phyloP scores from a whole-genome alignment of 192 early-diverging fungal species.

The Coemansia sp. region DNA sequence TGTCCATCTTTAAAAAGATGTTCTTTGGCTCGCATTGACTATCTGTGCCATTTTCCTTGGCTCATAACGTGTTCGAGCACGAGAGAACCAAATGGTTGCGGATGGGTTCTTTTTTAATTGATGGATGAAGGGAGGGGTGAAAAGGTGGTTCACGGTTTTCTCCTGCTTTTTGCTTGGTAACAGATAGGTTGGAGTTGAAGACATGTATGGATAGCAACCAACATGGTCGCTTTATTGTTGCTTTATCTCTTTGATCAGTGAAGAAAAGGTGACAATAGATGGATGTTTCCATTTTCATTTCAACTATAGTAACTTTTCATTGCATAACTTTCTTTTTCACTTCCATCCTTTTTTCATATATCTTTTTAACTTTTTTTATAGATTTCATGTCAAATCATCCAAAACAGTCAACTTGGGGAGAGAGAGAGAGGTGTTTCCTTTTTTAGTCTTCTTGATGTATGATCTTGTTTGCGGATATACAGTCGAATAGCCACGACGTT shows the following conservation, averaged over 20 bases:
- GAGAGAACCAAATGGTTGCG: constrained; percentile 10
- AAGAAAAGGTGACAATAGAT: too few relatives aligned
- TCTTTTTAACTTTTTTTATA: constrained; percentile 2
- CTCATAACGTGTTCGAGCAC: neutral
- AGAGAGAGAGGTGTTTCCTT: neutral
- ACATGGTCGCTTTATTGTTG: too few relatives aligned
- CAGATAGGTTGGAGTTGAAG: too few relatives aligned
- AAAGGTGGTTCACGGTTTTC: too few relatives aligned
- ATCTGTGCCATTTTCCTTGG: constrained; percentile 5
- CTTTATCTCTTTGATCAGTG: too few relatives aligned
- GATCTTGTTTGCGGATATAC: constrained; percentile 34
- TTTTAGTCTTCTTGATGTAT: neutral
- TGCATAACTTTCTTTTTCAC: too few relatives aligned
- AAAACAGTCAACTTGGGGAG: too few relatives aligned
- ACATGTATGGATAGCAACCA: too few relatives aligned
- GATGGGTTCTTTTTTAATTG: neutral
- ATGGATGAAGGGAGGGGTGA: too few relatives aligned
- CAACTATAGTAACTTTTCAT: too few relatives aligned
- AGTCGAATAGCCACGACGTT: constrained; percentile 51
- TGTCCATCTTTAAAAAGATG: constrained; percentile 53
- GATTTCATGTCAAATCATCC: neutral
- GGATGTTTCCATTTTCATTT: too few relatives aligned
- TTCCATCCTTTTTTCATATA: constrained; percentile 3
- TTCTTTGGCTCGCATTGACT: constrained; percentile 51
- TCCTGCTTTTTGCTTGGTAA: too few relatives aligned